A percentile compares a stretch with the other conserved stretches of the same genome.
phyloP scores from a whole-genome alignment of 2,329 filamentous ascomycete species.

The Ophiosphaerella narmari region DNA sequence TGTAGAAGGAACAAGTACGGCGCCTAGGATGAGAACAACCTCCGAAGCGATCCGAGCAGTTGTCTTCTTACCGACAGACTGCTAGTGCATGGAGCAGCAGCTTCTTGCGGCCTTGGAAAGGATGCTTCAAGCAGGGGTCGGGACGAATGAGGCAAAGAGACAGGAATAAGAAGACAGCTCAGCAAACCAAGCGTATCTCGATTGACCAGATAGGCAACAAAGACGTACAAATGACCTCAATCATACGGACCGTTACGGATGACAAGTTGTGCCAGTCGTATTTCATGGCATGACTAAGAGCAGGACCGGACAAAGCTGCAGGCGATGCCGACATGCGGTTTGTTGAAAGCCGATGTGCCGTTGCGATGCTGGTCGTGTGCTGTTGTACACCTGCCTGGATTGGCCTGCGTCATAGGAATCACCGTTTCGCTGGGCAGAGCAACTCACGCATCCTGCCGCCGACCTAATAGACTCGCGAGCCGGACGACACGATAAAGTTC shows the following conservation, averaged over 20 bases:
- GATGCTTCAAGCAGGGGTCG: not conserved
- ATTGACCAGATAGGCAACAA: not conserved
- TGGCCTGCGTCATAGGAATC: not conserved
- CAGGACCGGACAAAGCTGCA: not conserved
- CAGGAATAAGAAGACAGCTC: not conserved
- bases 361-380: constrained; percentile 3
- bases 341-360: constrained; percentile 1
- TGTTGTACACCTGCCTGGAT: not conserved
- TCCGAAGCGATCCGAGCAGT: constrained; percentile 5
- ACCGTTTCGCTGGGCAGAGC: no score
- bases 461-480: no score
- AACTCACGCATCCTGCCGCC: no score
- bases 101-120: not conserved
- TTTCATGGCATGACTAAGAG: constrained; percentile 5
- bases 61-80: not conserved
- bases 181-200: not conserved
- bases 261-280: not conserved
- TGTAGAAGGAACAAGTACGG: not conserved
- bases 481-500: no score
- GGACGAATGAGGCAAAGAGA: not conserved
- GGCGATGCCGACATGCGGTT: not conserved
- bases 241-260: not conserved
- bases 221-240: constrained; percentile 3
- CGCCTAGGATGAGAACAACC: not conserved
- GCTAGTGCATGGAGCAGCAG: not conserved